phyloP scores from a whole-genome alignment of 441 rosid species.

The Syzygium syzygioides region DNA sequence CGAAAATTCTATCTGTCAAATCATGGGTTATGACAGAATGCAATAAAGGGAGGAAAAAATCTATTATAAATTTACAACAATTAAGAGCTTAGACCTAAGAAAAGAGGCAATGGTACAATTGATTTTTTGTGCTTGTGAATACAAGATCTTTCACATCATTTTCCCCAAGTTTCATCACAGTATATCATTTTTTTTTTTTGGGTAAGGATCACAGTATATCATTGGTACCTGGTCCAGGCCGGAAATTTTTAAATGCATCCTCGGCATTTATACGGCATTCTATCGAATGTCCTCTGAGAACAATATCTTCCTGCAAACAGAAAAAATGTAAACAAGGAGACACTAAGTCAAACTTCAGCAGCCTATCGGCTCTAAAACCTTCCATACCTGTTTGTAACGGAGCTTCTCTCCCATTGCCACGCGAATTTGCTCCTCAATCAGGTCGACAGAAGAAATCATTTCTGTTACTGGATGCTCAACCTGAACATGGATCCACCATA shows the following conservation, averaged over 20 bases:
- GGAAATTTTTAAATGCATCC: conserved; percentile 90
- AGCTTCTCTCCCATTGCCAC: conserved; percentile 97
- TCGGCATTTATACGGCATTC: conserved; percentile 99
- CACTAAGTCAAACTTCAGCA: neutral
- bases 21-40: neutral
- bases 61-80: neutral
- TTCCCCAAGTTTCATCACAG: neutral
- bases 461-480: conserved; percentile 99
- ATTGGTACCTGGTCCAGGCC: conserved; percentile 87
- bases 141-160: neutral
- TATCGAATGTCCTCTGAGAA: conserved; percentile 93
- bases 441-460: conserved; percentile 95
- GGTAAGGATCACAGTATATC: neutral
- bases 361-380: neutral
- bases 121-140: neutral
- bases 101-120: neutral
- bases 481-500: conserved; percentile 25
- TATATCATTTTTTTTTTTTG: too few species aligned
- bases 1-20: neutral
- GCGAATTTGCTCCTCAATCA: conserved; percentile 93
- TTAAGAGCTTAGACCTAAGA: neutral
- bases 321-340: neutral
- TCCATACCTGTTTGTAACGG: conserved; percentile 64
- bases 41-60: neutral
- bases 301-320: conserved; percentile 71